Percentiles rank a stretch among this genome's conserved stretches.
These are phyloP conservation scores for Paraconiothyrium brasiliense DNA, from an alignment of 2,329 filamentous ascomycete species.

Conservation along the genomic window DNA sequence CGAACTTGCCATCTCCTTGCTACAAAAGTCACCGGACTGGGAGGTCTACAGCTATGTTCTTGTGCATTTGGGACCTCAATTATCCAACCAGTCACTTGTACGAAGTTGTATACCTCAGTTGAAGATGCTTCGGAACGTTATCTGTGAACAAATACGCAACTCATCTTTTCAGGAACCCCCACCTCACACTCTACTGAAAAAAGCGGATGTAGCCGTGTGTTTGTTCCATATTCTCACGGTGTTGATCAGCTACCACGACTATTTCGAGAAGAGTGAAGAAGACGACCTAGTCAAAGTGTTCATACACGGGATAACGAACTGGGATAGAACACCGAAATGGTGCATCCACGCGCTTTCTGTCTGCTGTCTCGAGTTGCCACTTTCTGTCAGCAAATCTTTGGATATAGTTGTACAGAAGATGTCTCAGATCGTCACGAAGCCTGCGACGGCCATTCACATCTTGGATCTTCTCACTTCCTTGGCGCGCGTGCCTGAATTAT, in stretches of 20 bases:
- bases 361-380: slow-evolving; percentile 92
- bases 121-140: slow-evolving; percentile 74
- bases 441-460: slow-evolving; percentile 91
- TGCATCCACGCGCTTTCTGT: slow-evolving; percentile 96
- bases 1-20: slow-evolving; percentile 76
- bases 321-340: slow-evolving; percentile 86
- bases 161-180: slow-evolving; percentile 85
- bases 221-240: slow-evolving; percentile 88
- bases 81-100: slow-evolving; percentile 91
- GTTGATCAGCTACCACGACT: slow-evolving; percentile 87
- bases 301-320: slow-evolving; percentile 81
- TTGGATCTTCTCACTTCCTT: slow-evolving; percentile 93
- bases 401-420: slow-evolving; percentile 90
- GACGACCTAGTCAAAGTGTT: slow-evolving; percentile 91
- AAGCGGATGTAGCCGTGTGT: slow-evolving; percentile 87
- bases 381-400: slow-evolving; percentile 84
- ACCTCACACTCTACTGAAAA: slow-evolving; percentile 78
- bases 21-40: slow-evolving; percentile 82
- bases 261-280: slow-evolving; percentile 84
- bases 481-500: slow-evolving; percentile 83
- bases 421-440: slow-evolving; percentile 94
- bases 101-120: slow-evolving; percentile 77
- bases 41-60: slow-evolving; percentile 92
- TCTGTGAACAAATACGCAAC: slow-evolving; percentile 84
- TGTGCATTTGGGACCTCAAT: slow-evolving; percentile 83